phyloP scores from a whole-genome alignment of 352 stramenopile genomes.

The Phytophthora constricta region DNA sequence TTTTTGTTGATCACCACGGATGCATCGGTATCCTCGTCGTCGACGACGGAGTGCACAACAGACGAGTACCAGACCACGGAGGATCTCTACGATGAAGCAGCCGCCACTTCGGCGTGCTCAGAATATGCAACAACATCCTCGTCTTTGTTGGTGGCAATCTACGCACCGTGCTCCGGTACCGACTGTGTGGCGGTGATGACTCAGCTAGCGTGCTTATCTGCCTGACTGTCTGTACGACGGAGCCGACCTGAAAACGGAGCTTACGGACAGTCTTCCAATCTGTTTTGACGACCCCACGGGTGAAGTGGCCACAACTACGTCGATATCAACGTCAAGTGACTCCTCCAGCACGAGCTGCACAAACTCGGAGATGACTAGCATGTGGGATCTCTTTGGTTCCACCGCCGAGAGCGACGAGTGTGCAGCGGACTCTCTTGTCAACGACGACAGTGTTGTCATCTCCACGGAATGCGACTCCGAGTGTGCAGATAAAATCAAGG shows the following conservation, averaged over 20 bases:
- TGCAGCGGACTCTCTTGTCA: slow-evolving; percentile 17
- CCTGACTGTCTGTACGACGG: slow-evolving; percentile 33
- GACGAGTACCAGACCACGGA: slow-evolving; percentile 19
- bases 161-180: slow-evolving; percentile 28
- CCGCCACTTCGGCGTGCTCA: slow-evolving; percentile 21
- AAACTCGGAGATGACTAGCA: slow-evolving; percentile 15
- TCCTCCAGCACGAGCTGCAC: slow-evolving; percentile 25
- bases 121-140: slow-evolving; percentile 25
- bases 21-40: slow-evolving; percentile 16
- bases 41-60: slow-evolving; percentile 21
- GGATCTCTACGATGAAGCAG: slow-evolving; percentile 24
- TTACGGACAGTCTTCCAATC: slow-evolving; percentile 13
- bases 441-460: slow-evolving; percentile 30
- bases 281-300: slow-evolving; percentile 17
- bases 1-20: slow-evolving; percentile 4
- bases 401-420: slow-evolving; percentile 38
- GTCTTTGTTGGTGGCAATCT: slow-evolving; percentile 13
- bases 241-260: slow-evolving; percentile 25
- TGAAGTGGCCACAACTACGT: slow-evolving; percentile 9
- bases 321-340: slow-evolving; percentile 1
- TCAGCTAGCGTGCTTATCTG: slow-evolving; percentile 15
- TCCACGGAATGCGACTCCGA: slow-evolving; percentile 34
- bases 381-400: slow-evolving; percentile 23
- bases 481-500: slow-evolving; percentile 24
- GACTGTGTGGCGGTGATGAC: slow-evolving; percentile 21